These are phyloP conservation scores for Linum usitatissimum DNA, from an alignment of 345 rosid genomes.

Conservation along the genomic window DNA sequence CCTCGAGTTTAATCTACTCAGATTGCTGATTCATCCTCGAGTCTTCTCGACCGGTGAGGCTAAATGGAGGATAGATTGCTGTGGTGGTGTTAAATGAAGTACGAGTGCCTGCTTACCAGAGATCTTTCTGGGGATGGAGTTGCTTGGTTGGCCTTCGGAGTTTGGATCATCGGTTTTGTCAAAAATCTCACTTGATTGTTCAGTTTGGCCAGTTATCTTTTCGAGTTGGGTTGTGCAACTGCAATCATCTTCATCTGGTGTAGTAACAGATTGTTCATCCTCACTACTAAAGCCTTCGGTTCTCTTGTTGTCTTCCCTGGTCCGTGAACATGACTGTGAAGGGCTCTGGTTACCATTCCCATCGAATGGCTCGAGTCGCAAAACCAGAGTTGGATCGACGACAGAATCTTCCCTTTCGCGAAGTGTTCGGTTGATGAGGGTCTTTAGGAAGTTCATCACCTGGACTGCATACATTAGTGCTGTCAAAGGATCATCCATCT, in stretches of 20 bases:
- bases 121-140: constrained; percentile 21
- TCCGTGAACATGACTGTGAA: not conserved
- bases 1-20: constrained; percentile 54
- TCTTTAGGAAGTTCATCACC: constrained; percentile 4
- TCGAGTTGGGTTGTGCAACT: not conserved
- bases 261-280: not conserved
- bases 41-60: constrained; percentile 25
- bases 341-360: constrained; percentile 3
- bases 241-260: not conserved
- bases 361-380: not conserved
- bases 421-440: not conserved
- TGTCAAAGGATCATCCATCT: constrained; percentile 2
- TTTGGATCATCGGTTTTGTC: not conserved
- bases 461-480: constrained; percentile 7
- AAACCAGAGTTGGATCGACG: not conserved
- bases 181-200: not conserved
- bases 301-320: not conserved
- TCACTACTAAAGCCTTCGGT: not conserved
- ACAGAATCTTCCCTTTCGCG: constrained; percentile 1
- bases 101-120: constrained; percentile 16
- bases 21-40: constrained; percentile 36
- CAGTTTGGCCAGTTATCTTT: not conserved
- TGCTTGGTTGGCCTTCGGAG: constrained; percentile 27
- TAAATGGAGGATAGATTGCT: constrained; percentile 19
- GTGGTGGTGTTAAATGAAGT: not conserved